A percentile compares a stretch with the other conserved stretches of the same genome.
These are phyloP conservation scores for Chaetoceros muelleri DNA, from an alignment of 108 stramenopile species.

Conservation along the genomic window DNA sequence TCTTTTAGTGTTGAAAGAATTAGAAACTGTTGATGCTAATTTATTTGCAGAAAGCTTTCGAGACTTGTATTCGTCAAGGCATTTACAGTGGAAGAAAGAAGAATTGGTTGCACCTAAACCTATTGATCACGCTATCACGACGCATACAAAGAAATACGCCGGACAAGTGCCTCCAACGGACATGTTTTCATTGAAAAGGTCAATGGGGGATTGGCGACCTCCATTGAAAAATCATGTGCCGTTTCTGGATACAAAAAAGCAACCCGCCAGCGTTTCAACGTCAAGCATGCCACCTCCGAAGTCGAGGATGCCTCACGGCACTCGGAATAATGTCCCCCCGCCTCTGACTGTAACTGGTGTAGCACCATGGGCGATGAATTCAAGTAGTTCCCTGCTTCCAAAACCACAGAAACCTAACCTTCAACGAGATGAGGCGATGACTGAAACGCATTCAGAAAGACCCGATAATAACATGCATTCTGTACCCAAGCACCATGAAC, in stretches of 20 bases:
- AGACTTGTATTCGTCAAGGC: neutral
- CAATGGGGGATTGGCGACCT: conserved; percentile 60
- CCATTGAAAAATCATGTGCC: no score
- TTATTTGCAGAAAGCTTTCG: neutral
- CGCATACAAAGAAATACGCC: neutral
- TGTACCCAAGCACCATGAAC: neutral
- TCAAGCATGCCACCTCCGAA: conserved; percentile 14
- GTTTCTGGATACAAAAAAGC: neutral
- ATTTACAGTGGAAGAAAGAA: no score
- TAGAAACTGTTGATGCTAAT: conserved; percentile 4
- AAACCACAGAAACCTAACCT: conserved; percentile 4
- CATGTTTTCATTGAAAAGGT: conserved; percentile 41
- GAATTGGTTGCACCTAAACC: neutral
- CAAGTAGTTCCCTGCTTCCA: conserved; percentile 54
- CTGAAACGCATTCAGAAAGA: neutral
- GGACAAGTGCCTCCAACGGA: neutral
- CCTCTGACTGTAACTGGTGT: conserved; percentile 61
- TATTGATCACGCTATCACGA: neutral
- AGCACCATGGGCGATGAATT: conserved; percentile 58
- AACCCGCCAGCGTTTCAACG: neutral
- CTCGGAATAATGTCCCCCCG: conserved; percentile 13
- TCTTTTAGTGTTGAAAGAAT: conserved; percentile 33
- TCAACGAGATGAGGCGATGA: neutral
- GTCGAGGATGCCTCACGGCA: neutral
- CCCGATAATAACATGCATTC: neutral